A percentile compares a stretch with the other conserved stretches of the same genome.
Conservation (phyloP, 495 filamentous ascomycete genomes). For the Choiromyces venosus region DNA sequence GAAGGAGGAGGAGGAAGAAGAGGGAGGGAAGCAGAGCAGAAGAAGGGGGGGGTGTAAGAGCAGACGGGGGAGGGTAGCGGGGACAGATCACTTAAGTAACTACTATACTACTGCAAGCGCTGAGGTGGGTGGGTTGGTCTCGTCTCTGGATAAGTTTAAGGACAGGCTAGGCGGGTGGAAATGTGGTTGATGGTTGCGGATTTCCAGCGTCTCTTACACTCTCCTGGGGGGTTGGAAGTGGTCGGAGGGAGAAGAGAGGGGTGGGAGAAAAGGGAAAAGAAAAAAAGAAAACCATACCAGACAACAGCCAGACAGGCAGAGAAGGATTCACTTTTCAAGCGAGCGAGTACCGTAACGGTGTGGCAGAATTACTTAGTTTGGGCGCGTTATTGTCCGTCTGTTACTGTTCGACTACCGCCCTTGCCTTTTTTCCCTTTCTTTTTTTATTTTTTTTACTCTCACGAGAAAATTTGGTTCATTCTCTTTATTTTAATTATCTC, state of each 20-base stretch:
- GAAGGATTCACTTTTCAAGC: not conserved
- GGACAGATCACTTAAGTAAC: constrained; percentile 38
- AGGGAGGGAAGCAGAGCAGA: constrained; percentile 26
- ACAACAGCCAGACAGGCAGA: not conserved
- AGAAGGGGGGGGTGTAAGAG: constrained; percentile 27
- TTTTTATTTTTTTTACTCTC: too few relatives aligned
- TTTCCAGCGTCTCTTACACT: not conserved
- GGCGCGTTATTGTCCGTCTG: not conserved
- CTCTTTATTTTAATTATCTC: not conserved
- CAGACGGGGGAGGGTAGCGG: constrained; percentile 32
- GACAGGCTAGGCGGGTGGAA: not conserved
- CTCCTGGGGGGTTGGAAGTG: not conserved
- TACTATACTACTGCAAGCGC: constrained; percentile 33
- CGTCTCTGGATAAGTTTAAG: not conserved
- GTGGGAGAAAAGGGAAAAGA: not conserved
- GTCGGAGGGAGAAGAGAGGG: not conserved
- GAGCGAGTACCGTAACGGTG: not conserved
- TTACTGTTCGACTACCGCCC: not conserved
- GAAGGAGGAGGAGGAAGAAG: constrained; percentile 22
- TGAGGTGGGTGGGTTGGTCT: constrained; percentile 20
- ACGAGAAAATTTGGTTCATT: too few relatives aligned
- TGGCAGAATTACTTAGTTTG: not conserved
- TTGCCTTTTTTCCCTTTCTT: not conserved
- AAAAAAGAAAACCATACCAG: not conserved
- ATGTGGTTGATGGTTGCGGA: not conserved